These are phyloP conservation scores for Turnera subulata DNA, from an alignment of 345 rosid genomes.

Conservation along the genomic window DNA sequence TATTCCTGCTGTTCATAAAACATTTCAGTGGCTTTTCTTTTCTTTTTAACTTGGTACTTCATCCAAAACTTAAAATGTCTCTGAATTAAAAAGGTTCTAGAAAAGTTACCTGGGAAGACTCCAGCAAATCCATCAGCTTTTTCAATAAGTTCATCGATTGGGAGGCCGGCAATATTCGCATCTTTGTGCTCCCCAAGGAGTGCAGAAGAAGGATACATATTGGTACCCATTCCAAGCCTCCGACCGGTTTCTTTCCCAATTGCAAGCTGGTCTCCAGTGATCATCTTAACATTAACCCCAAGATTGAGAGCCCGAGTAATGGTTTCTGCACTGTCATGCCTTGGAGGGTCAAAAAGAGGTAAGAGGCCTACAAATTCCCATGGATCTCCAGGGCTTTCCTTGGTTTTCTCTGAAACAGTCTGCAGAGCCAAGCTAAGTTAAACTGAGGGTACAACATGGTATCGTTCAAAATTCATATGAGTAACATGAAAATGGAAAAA, in stretches of 20 bases:
- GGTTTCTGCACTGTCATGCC: conserved; percentile 96
- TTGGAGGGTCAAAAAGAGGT: conserved; percentile 94
- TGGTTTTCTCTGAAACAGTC: conserved; percentile 57
- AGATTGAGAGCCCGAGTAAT: conserved; percentile 80
- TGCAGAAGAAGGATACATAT: conserved; percentile 95
- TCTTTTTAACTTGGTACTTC: no score
- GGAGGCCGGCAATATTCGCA: conserved; percentile 42
- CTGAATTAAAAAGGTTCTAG: neutral
- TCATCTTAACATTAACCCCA: conserved; percentile 94
- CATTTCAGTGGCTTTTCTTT: no score
- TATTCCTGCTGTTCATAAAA: no score
- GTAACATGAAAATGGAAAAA: neutral
- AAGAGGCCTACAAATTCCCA: conserved; percentile 87
- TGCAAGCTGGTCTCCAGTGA: conserved; percentile 92
- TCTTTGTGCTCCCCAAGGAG: conserved; percentile 68
- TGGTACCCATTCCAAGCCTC: conserved; percentile 94
- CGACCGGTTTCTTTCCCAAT: conserved; percentile 93
- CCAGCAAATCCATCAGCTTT: conserved; percentile 97
- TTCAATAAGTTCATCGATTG: conserved; percentile 85
- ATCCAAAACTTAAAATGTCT: no score
- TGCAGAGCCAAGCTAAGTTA: conserved; percentile 17
- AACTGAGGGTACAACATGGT: neutral
- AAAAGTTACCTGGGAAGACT: conserved; percentile 72
- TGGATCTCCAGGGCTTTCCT: conserved; percentile 68
- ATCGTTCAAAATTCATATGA: neutral